Conservation (phyloP, 805 yeast species). For the Starmerella lactis-condensi region DNA sequence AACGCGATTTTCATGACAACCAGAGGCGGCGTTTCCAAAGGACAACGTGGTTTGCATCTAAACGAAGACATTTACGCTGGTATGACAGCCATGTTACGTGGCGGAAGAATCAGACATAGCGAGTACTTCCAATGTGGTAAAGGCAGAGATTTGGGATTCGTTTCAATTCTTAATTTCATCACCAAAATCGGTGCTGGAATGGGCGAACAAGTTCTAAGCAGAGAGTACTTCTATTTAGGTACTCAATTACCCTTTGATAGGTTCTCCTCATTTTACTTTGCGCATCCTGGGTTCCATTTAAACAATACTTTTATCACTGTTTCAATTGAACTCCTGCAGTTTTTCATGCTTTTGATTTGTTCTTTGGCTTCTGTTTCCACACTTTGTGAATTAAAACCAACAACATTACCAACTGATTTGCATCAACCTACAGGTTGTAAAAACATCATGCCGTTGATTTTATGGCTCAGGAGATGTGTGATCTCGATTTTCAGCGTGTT, state of each 20-base stretch:
- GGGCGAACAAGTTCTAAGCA: slow-evolving; percentile 73
- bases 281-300: slow-evolving; percentile 73
- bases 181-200: slow-evolving; percentile 79
- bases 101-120: slow-evolving; percentile 70
- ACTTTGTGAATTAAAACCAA: slow-evolving; percentile 41
- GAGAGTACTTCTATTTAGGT: slow-evolving; percentile 65
- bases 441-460: slow-evolving; percentile 48
- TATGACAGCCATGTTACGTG: slow-evolving; percentile 57
- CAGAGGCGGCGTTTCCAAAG: slow-evolving; percentile 73
- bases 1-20: slow-evolving; percentile 63
- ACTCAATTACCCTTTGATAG: slow-evolving; percentile 62
- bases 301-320: slow-evolving; percentile 57
- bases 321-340: slow-evolving; percentile 44
- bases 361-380: slow-evolving; percentile 43
- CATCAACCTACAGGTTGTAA: slow-evolving; percentile 52
- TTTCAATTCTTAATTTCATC: slow-evolving; percentile 62
- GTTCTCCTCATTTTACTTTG: slow-evolving; percentile 62
- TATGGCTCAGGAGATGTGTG: slow-evolving; percentile 58
- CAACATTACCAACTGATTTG: slow-evolving; percentile 42
- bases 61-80: slow-evolving; percentile 81
- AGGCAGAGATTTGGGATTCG: slow-evolving; percentile 72
- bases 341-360: slow-evolving; percentile 42
- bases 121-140: slow-evolving; percentile 76
- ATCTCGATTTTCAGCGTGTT: slow-evolving; percentile 59
- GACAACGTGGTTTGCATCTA: slow-evolving; percentile 64